Base-by-base conservation (phyloP, 768 basidiomycete species). In the Plicaturopsis crispa region DNA sequence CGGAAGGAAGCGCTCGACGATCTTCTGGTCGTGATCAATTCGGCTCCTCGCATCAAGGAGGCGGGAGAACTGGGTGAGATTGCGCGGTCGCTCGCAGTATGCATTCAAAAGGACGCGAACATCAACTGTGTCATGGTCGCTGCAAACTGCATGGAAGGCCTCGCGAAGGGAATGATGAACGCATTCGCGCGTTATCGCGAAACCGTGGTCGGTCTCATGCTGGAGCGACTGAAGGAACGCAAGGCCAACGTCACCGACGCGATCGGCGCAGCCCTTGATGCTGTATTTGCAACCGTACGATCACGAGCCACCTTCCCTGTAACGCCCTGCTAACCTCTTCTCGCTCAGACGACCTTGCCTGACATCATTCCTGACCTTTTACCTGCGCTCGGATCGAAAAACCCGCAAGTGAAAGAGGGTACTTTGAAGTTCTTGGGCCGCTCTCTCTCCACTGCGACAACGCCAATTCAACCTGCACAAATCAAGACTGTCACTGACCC, bases 371-470 rank as follows among this genome's bases (percentile, higher is more conserved):
- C 89, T 11, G 90, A 97, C 56, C 65, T 94, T 31, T 68, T 86
- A 28, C 70, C 78, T 3, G 74, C 82, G 0, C 63, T 94, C 13
- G 78, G 78, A 47, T 81, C 81, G 39, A 99, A 98, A 65, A 99
- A 97, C 52, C 96, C 96, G 1, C 92, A 96, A 60, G 87, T 96
- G 21, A 94, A 96, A 52, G 90, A 94, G 60, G 86, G 89, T 5
- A 83, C 91, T 0, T 63, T 94, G 47, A 87, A 87, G 51, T 96
- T 94, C 51, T 65, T 97, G 19, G 75, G 72, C 14, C 76, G 94
- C 36, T 85, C 77, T 51, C 73, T 99, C 33, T 65, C 78, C 2
- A 71, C 70, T 1, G 87, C 91, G 2, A 72, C 73, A 6, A 63
- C 69, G 3, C 78, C 91, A 1, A 74, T 96, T 8, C 72, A 73